Base-by-base conservation (phyloP, 2,329 filamentous ascomycete genomes). In the Neurospora sp. region DNA sequence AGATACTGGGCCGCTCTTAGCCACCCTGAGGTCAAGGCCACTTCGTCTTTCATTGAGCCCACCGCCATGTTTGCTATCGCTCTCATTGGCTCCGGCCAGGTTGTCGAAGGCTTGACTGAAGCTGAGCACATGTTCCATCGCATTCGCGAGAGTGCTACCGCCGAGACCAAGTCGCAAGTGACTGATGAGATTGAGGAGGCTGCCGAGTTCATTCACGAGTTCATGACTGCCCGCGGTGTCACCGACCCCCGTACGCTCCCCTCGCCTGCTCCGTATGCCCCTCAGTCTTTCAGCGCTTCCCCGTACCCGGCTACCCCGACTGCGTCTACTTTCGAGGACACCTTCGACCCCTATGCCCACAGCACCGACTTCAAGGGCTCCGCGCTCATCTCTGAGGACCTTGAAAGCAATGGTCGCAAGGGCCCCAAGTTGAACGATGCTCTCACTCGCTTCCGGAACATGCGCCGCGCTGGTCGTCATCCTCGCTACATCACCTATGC, bases 401-500 rank as follows among this genome's bases (percentile, higher is more conserved):
- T 98, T 28, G 95, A 98, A 82, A 92, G 91, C 76, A 89, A 90
- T 75, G 91, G 91, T 67, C 89, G 91, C 71, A 88, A 89, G 74
- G 89, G 89, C 28, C 87, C 89, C 68, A 89, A 91, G 74, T 84
- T 97, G 71, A 90, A 90, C 73, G 93, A 97, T 73, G 92, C 93
- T 41, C 82, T 98, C 72, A 86, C 85, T 73, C 91, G 93, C 75
- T 92, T 98, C 81, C 92, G 90, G 79, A 97, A 97, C 82, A 97
- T 97, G 84, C 93, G 96, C 73, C 92, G 94, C 71, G 88, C 92
- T 77, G 94, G 95, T 73, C 90, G 93, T 77, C 93, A 97, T 79
- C 93, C 95, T 68, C 89, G 95, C 71, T 98, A 98, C 82, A 96
- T 97, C 80, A 97, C 94, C 1, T 97, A 98, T 76, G 93, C 94